phyloP scores from a whole-genome alignment of 768 basidiomycete species.

The Leccinum longicurvipes region DNA sequence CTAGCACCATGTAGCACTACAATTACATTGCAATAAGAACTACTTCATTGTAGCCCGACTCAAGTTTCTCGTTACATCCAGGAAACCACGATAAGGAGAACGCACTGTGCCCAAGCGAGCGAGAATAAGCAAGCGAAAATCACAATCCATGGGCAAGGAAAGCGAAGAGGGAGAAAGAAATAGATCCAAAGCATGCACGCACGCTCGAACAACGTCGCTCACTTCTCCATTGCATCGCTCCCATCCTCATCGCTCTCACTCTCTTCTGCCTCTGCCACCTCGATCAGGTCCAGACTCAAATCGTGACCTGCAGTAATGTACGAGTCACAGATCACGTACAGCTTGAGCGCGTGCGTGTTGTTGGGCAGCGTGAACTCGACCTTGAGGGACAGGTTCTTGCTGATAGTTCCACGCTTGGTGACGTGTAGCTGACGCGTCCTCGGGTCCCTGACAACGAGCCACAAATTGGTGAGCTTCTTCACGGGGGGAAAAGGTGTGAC shows the following conservation, averaged over 20 bases:
- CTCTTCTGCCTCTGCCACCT: conserved; percentile 90
- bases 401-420: conserved; percentile 82
- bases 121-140: too few species aligned
- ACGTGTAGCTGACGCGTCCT: conserved; percentile 75
- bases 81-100: too few species aligned
- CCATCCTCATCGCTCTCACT: conserved; percentile 75
- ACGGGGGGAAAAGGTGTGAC: conserved; percentile 90
- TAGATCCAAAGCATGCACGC: too few species aligned
- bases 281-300: conserved; percentile 74
- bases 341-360: conserved; percentile 75
- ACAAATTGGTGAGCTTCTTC: conserved; percentile 94
- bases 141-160: too few species aligned
- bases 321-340: conserved; percentile 91
- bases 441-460: conserved; percentile 91
- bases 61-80: too few species aligned
- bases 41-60: too few species aligned
- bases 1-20: too few species aligned
- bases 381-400: conserved; percentile 71
- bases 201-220: too few species aligned
- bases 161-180: too few species aligned
- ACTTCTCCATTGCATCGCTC: conserved; percentile 57
- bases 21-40: too few species aligned
- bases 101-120: too few species aligned
- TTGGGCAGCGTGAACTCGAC: conserved; percentile 87
- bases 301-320: conserved; percentile 93